Conservation (phyloP, 495 filamentous ascomycete genomes). For the Darksidea phi region DNA sequence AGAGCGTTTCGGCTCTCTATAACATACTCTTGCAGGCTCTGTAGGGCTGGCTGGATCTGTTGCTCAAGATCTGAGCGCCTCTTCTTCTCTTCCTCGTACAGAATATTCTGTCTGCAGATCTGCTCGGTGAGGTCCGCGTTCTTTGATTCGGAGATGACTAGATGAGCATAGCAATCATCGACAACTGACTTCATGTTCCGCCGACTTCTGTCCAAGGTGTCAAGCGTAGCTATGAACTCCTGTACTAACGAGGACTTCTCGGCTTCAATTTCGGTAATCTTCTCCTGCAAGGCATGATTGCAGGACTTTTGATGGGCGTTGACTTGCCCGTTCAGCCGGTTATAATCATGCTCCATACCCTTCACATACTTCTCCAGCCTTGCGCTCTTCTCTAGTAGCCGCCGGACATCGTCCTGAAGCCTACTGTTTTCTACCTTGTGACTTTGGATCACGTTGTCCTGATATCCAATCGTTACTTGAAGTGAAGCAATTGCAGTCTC, state of each 20-base stretch:
- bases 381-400: constrained; percentile 6
- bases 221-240: background rate
- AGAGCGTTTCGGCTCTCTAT: constrained; percentile 22
- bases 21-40: constrained; percentile 14
- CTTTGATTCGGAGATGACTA: background rate
- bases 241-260: background rate
- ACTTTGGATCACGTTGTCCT: background rate
- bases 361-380: constrained; percentile 35
- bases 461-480: background rate
- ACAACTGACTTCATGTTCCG: constrained; percentile 3
- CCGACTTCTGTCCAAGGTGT: background rate
- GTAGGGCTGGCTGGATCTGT: constrained; percentile 21
- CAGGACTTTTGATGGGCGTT: constrained; percentile 9
- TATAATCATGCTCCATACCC: constrained; percentile 35
- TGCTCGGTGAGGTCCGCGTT: constrained; percentile 19
- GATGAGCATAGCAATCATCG: constrained; percentile 8
- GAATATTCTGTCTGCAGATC: constrained; percentile 23
- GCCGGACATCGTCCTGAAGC: background rate
- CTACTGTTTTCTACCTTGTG: background rate
- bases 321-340: constrained; percentile 12
- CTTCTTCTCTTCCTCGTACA: constrained; percentile 35
- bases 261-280: background rate
- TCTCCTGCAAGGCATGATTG: background rate
- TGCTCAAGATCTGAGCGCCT: constrained; percentile 31
- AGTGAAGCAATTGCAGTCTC: background rate